Base-by-base conservation (phyloP, 1,284 basidiomycete species). In the Ceraceosorus guamensis region DNA sequence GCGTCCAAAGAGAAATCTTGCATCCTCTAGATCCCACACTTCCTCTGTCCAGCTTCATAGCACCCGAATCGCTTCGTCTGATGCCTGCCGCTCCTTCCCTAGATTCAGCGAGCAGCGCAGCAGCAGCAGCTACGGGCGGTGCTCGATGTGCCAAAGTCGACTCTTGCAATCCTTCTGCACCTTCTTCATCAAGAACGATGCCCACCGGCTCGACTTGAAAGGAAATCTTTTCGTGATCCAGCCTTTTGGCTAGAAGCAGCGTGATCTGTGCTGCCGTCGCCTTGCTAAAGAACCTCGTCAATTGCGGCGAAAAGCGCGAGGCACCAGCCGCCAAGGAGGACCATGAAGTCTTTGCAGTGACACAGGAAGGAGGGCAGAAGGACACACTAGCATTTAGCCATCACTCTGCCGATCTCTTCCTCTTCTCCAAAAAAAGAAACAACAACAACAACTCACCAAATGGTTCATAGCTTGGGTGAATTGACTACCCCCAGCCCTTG, bases 251-350 rank as follows among this genome's bases (percentile, higher is more conserved):
- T 3, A 76, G 44, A 2, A 60, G 60, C 8, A 18, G 30, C 5
- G 65, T 57, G 34, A 76, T 60, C 4, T 50, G 35, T 10, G 59
- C 48, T n/a, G 70, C 60, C 0, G 63, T 57, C 0, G 58, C 54
- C 6, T 59, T 59, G 6, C 64, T 65, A 52, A 71, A 73, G 66
- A 75, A 71, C 46, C 73, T 65, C 41, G 73, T 76, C 37, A 74
- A 66, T 47, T 76, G 71, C 31, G 71, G 66, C 30, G 63, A 63
- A 60, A 73, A 69, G 41, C 69, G 62, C 48, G 43, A 31, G 6
- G 52, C 41, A 7, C 14, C 24, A 46, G 46, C 44, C 14, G 45
- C 39, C 34, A 55, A 13, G 50, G 18, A 30, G 10, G 59, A 54
- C 56, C 55, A 69, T 31, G 68, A 67, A 2, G 68, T 67, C 61